Percentiles rank a stretch among this genome's conserved stretches.
Conservation (phyloP, 345 rosid species). For the Gossypium raimondii region DNA sequence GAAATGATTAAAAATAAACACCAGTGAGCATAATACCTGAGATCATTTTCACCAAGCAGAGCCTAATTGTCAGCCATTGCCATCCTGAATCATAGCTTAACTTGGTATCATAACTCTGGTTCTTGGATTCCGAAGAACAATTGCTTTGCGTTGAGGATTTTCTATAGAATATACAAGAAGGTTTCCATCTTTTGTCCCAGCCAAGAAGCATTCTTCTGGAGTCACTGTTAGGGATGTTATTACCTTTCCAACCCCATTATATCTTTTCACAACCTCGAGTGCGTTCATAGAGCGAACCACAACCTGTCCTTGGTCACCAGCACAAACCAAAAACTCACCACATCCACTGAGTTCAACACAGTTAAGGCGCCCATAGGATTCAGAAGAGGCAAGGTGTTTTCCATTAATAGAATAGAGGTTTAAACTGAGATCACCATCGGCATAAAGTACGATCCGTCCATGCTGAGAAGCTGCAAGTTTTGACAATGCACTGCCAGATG, state of each 20-base stretch:
- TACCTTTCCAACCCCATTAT: slow-evolving; percentile 69
- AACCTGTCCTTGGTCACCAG: slow-evolving; percentile 93
- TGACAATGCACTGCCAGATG: slow-evolving; percentile 74
- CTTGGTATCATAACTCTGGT: slow-evolving; percentile 37
- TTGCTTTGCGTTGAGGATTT: slow-evolving; percentile 60
- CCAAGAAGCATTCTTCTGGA: slow-evolving; percentile 87
- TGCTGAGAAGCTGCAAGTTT: slow-evolving; percentile 82
- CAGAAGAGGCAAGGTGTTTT: slow-evolving; percentile 79
- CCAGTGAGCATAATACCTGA: slow-evolving; percentile 27
- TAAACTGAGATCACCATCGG: slow-evolving; percentile 86
- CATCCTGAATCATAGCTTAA: slow-evolving; percentile 23
- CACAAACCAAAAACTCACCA: slow-evolving; percentile 86
- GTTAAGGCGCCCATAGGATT: slow-evolving; percentile 86
- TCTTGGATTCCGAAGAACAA: slow-evolving; percentile 44
- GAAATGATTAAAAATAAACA: background rate
- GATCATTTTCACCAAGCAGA: slow-evolving; percentile 10
- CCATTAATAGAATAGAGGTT: slow-evolving; percentile 89
- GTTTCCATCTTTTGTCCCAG: slow-evolving; percentile 89
- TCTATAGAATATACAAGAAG: slow-evolving; percentile 91
- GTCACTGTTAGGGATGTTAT: slow-evolving; percentile 82
- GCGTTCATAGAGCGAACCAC: slow-evolving; percentile 86
- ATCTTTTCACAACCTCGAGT: slow-evolving; percentile 70
- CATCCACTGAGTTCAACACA: slow-evolving; percentile 82
- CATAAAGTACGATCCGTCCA: slow-evolving; percentile 72
- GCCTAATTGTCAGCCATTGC: slow-evolving; percentile 13